Evolutionary conservation across 2,329 filamentous ascomycete genomes (phyloP), one percentile per base, ranked within the genome.

Genomic region (Lachnellula cervina): DNA sequence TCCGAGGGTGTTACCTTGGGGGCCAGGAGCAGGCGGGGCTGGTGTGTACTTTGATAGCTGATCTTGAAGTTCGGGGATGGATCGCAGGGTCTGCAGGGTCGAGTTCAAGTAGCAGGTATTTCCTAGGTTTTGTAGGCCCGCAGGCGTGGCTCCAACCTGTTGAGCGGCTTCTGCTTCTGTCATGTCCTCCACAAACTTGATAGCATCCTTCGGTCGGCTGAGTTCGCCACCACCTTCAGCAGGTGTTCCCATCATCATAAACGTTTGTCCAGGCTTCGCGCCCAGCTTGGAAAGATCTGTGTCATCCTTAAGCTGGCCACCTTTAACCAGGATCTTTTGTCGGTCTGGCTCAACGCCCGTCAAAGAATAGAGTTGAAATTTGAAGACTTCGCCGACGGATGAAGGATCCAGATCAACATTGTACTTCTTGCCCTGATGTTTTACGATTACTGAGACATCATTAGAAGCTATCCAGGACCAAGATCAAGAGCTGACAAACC

Each of bases 101-200:
- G 94, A 94, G 78, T 99, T 99, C 68, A 97, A 85, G 71, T 99
- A 99, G 77, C 94, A 99, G 4, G 95, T 99, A 73, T 99, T 99
- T 65, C 95, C 94, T 59, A 97, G 77, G 69, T 99, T 99, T 70
- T 88, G 82, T 59, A 99, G 77, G 47, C 94, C 94, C 55, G 92
- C 88, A 1, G 95, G 94, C 46, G 82, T 93, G 48, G 92, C 92
- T 56, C 90, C 91, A 57, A 87, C 87, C 69, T 88, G 83, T 71
- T 86, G 85, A 21, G 94, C 93, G 51, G 86, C 83, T 72, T 97
- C 93, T 32, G 91, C 92, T 70, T 96, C 92, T 25, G 90, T 95
- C 93, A 99, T 97, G 71, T 99, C 94, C 74, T 99, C 94, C 60
- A 96, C 75, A 67, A 99, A 99, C 73, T 89, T 94, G 68, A 92